These are phyloP conservation scores for Suaeda aralocaspica DNA, from an alignment of 148 eudicot species.

Conservation along the genomic window DNA sequence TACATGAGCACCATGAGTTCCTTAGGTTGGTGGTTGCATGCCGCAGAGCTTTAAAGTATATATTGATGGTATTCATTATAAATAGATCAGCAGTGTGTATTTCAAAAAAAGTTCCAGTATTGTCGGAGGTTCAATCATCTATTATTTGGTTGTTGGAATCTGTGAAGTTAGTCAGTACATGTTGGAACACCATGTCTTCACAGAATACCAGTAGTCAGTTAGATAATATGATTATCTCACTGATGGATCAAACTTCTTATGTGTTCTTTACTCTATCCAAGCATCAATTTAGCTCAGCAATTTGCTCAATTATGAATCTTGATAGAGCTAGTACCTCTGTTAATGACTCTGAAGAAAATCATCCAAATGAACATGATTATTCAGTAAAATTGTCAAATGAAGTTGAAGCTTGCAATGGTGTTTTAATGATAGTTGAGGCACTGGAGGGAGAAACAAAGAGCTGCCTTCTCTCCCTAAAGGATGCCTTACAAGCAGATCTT, in stretches of 20 bases:
- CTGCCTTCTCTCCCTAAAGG: conserved; percentile 22
- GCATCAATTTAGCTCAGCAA: conserved; percentile 41
- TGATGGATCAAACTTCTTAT: conserved; percentile 79
- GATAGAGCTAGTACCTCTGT: conserved; percentile 18
- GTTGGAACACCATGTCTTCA: conserved; percentile 29
- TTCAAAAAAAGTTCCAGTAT: conserved; percentile 28
- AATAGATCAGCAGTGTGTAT: conserved; percentile 35
- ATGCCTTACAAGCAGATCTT: conserved; percentile 28
- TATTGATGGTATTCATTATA: conserved; percentile 45
- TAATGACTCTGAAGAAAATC: conserved; percentile 14
- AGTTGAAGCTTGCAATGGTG: conserved; percentile 35
- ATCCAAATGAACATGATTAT: conserved; percentile 13
- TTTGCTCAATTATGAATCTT: conserved; percentile 22
- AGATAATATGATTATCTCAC: conserved; percentile 43
- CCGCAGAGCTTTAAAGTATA: conserved; percentile 56
- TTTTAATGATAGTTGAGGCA: conserved; percentile 41
- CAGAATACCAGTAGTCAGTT: conserved; percentile 33
- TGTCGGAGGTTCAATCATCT: conserved; percentile 42
- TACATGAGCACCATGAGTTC: conserved; percentile 35
- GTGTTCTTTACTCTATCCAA: conserved; percentile 49
- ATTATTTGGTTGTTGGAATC: conserved; percentile 67
- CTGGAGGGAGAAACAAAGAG: conserved; percentile 41
- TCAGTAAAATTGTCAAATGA: conserved; percentile 21
- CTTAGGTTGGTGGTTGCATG: conserved; percentile 61
- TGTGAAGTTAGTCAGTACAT: conserved; percentile 34